Evolutionary conservation across 345 rosid species (phyloP).

Genomic region (Clarkia xantiana): DNA sequence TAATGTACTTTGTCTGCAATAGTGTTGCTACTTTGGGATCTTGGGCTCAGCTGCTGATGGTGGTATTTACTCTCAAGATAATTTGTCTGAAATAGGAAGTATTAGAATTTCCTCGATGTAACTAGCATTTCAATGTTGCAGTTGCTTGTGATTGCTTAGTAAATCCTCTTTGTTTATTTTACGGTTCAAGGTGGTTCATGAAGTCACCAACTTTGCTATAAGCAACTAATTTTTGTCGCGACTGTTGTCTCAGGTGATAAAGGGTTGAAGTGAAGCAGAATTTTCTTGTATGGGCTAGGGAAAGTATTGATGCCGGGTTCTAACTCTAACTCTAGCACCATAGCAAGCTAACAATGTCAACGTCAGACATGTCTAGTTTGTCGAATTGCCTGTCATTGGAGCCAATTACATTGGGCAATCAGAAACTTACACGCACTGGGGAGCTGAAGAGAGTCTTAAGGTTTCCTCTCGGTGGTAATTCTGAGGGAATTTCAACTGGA

Average conservation of each 20-base stretch:
- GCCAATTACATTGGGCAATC: conserved; percentile 60
- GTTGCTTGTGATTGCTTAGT: too few species aligned
- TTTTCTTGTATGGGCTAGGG: conserved; percentile 7
- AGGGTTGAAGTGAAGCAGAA: too few species aligned
- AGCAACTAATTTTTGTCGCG: too few species aligned
- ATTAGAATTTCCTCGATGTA: background rate
- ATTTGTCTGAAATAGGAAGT: background rate
- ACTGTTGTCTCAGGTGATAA: too few species aligned
- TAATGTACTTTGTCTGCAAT: background rate
- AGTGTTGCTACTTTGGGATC: background rate
- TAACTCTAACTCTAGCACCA: conserved; percentile 37
- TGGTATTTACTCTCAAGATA: background rate
- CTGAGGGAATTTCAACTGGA: conserved; percentile 59
- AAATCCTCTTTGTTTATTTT: too few species aligned
- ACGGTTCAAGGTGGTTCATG: too few species aligned
- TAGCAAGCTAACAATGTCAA: conserved; percentile 31
- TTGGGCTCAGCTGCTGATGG: background rate
- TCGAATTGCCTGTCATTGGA: conserved; percentile 59
- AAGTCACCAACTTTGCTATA: too few species aligned
- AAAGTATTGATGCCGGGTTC: conserved; percentile 34
- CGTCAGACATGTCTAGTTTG: conserved; percentile 52
- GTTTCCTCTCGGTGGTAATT: conserved; percentile 36
- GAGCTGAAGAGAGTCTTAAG: conserved; percentile 73
- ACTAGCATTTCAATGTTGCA: too few species aligned
- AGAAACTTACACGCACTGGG: conserved; percentile 50